Evolutionary conservation across 1,139 yeast species (phyloP), one percentile per base, ranked within the genome.

Genomic region (Suhomyces yuchorum): DNA sequence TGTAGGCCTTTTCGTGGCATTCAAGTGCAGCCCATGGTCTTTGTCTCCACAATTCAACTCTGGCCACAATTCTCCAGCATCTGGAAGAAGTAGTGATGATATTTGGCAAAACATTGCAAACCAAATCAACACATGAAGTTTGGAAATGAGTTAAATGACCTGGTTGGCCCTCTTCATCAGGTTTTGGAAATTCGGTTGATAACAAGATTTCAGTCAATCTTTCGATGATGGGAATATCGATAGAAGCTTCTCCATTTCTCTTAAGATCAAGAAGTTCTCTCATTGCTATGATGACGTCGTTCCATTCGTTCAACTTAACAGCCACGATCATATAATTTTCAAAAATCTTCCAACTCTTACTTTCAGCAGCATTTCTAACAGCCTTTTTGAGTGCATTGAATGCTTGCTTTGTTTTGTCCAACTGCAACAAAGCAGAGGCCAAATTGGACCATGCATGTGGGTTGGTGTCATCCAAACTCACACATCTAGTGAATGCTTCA

Each of bases 371-470:
- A 20, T 77, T 75, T 51, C 85, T 71, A 19, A 87, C 77, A 0
- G 98, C 97, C 53, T 82, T 82, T 60, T 86, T 84, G 53, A 91
- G 72, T 0, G 98, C 96, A 56, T 81, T 84, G 57, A 88, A 86
- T 0, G 97, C 96, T 53, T 90, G 96, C 51, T 80, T 78, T 23
- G 80, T 67, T 64, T 87, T 87, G 44, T 80, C 85, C 42, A 80
- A 63, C 52, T 81, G 80, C 40, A 91, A 70, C 47, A 89, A 75
- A 0, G 97, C 84, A 15, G 96, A 84, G 4, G 96, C 92, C 57
- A 95, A 75, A 62, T 93, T 95, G n/a, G 96, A 85, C 99, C 99
- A 95, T 1, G 96, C 84, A 62, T 84, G 84, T 0, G 95, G 78
- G 60, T 85, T 91, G 0, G 84, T 78, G 35, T 88, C 96, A 61